A percentile compares a stretch with the other conserved stretches of the same genome.
Conservation (phyloP, 305 asterid species). For the Fraxinus dipetala region DNA sequence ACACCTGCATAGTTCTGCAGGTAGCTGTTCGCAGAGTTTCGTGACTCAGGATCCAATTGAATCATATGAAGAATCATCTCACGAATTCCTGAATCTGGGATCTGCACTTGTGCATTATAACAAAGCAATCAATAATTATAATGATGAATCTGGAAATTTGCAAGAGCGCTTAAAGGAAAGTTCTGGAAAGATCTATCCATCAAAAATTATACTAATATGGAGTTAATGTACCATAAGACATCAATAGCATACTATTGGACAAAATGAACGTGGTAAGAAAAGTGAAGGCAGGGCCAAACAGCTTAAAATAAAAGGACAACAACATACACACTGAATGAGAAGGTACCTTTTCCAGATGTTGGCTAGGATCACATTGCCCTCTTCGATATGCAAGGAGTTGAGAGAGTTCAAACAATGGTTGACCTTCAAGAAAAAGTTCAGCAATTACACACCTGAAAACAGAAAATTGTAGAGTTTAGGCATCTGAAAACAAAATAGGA, state of each 20-base stretch:
- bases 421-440: slow-evolving; percentile 99
- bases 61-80: slow-evolving; percentile 98
- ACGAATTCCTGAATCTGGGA: slow-evolving; percentile 94
- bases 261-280: slow-evolving; percentile 12
- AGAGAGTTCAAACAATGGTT: slow-evolving; percentile 90
- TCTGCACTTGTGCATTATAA: slow-evolving; percentile 46
- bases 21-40: slow-evolving; percentile 86
- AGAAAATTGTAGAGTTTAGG: slow-evolving; percentile 28
- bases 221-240: slow-evolving; percentile 14
- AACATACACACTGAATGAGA: slow-evolving; percentile 9
- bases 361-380: slow-evolving; percentile 98
- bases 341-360: slow-evolving; percentile 83
- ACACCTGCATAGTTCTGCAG: slow-evolving; percentile 73
- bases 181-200: not conserved
- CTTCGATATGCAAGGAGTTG: slow-evolving; percentile 97
- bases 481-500: slow-evolving; percentile 11
- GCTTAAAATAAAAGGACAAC: slow-evolving; percentile 12
- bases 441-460: slow-evolving; percentile 93
- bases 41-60: slow-evolving; percentile 84
- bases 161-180: not conserved
- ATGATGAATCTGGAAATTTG: slow-evolving; percentile 1
- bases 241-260: slow-evolving; percentile 15
- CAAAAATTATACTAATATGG: slow-evolving; percentile 3
- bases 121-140: slow-evolving; percentile 23
- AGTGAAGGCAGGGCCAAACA: not conserved